Evolutionary conservation across 768 basidiomycete species (phyloP).

Genomic region (Gymnopilus junonius): DNA sequence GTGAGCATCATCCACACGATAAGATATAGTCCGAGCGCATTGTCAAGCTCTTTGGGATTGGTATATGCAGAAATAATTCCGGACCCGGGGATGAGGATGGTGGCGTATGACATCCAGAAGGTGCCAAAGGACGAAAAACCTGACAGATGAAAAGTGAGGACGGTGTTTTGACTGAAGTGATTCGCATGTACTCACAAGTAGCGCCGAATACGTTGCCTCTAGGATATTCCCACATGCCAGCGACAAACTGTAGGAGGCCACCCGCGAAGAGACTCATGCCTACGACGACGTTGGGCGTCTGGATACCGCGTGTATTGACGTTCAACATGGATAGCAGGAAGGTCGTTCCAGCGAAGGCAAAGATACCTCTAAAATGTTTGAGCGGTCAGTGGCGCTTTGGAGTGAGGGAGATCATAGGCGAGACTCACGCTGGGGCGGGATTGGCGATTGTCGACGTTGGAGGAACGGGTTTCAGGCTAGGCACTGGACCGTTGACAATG

Average conservation of each 20-base stretch:
- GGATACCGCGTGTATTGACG: constrained; percentile 51
- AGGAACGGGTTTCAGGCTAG: background rate
- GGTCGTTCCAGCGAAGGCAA: constrained; percentile 53
- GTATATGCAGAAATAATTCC: constrained; percentile 60
- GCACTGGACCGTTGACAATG: background rate
- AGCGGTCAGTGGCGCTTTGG: background rate
- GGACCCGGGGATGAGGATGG: constrained; percentile 67
- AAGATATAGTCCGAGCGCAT: constrained; percentile 72
- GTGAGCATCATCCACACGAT: constrained; percentile 72
- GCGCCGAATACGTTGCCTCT: constrained; percentile 68
- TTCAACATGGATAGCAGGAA: constrained; percentile 75
- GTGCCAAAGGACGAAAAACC: constrained; percentile 76
- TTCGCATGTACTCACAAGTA: constrained; percentile 42
- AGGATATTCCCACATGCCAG: constrained; percentile 81
- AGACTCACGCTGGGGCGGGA: constrained; percentile 36
- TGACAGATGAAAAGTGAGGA: constrained; percentile 23
- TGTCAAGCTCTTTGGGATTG: constrained; percentile 42
- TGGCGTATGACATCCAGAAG: constrained; percentile 82
- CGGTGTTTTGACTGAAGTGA: background rate
- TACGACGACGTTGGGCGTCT: constrained; percentile 62
- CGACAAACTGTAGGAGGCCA: constrained; percentile 79
- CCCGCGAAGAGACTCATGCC: constrained; percentile 80
- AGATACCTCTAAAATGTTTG: constrained; percentile 34
- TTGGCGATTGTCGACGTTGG: constrained; percentile 30
- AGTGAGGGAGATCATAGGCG: background rate